phyloP scores from a whole-genome alignment of 108 stramenopile genomes.

The Nitzschia putrida region DNA sequence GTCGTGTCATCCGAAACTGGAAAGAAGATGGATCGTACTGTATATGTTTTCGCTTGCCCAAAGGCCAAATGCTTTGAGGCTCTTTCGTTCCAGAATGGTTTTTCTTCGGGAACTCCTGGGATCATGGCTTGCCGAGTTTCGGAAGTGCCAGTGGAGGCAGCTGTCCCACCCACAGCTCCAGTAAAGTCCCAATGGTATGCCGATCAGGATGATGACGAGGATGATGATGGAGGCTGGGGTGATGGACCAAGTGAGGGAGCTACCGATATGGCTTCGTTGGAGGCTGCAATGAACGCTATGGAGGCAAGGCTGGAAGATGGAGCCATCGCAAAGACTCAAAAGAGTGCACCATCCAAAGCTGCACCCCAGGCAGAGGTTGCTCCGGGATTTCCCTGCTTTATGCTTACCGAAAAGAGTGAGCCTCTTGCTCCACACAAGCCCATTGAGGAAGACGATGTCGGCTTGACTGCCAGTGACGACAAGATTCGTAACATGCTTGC shows the following conservation, averaged over 20 bases:
- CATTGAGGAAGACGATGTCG: slow-evolving; percentile 74
- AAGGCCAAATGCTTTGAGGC: slow-evolving; percentile 22
- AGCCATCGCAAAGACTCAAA: slow-evolving; percentile 8
- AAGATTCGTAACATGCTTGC: slow-evolving; percentile 79
- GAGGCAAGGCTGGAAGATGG: slow-evolving; percentile 30
- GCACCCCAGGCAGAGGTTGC: slow-evolving; percentile 2
- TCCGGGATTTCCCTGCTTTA: slow-evolving; percentile 35
- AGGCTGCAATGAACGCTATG: slow-evolving; percentile 56
- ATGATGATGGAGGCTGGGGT: slow-evolving; percentile 58
- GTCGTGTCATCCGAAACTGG: slow-evolving; percentile 51
- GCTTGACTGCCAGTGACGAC: slow-evolving; percentile 50
- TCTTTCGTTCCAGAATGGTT: slow-evolving; percentile 33
- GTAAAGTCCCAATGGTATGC: slow-evolving; percentile 31
- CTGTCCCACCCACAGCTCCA: slow-evolving; percentile 10
- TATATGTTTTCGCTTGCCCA: slow-evolving; percentile 45
- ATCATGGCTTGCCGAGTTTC: slow-evolving; percentile 46
- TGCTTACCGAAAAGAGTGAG: slow-evolving; percentile 56
- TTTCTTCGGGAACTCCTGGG: slow-evolving; percentile 46
- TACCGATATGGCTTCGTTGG: slow-evolving; percentile 57
- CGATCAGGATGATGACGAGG: slow-evolving; percentile 31
- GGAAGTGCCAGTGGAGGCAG: slow-evolving; percentile 33
- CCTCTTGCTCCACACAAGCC: slow-evolving; percentile 36
- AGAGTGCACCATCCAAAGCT: slow-evolving; percentile 6
- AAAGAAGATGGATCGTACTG: slow-evolving; percentile 44
- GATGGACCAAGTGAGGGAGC: slow-evolving; percentile 12